A percentile compares a stretch with the other conserved stretches of the same genome.
These are phyloP conservation scores for Eucalyptus lansdowneana DNA, from an alignment of 345 rosid genomes.

Conservation along the genomic window DNA sequence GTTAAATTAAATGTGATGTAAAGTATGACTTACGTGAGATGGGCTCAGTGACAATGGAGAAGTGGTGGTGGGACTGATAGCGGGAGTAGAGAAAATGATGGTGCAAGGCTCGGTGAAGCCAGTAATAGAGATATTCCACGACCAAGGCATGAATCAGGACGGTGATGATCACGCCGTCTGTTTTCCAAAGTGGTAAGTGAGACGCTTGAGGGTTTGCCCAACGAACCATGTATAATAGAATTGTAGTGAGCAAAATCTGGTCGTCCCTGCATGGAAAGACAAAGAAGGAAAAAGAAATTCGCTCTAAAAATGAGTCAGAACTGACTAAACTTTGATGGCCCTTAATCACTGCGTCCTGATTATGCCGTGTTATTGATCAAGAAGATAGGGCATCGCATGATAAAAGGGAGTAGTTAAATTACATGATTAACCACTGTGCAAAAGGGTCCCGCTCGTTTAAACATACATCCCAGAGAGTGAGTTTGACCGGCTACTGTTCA, in stretches of 20 bases:
- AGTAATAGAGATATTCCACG: conserved; percentile 63
- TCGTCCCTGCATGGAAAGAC: conserved; percentile 25
- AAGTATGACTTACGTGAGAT: conserved; percentile 20
- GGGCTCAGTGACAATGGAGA: conserved; percentile 61
- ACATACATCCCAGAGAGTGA: not conserved
- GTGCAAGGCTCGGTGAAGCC: conserved; percentile 70
- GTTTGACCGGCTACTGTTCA: not conserved
- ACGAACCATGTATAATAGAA: not conserved
- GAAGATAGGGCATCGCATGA: not conserved
- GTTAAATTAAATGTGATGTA: not conserved
- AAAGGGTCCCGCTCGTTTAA: not conserved
- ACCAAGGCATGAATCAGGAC: conserved; percentile 42
- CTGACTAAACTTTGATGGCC: not conserved
- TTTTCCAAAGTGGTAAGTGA: conserved; percentile 39
- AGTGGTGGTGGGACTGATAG: conserved; percentile 76
- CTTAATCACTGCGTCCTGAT: not conserved
- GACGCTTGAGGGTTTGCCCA: not conserved
- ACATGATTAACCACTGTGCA: no score
- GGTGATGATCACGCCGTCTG: conserved; percentile 26
- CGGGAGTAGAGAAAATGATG: conserved; percentile 66
- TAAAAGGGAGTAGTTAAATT: no score
- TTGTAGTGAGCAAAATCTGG: conserved; percentile 20
- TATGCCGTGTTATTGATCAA: not conserved
- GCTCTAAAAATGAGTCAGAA: not conserved
- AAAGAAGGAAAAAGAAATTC: not conserved